A percentile compares a stretch with the other conserved stretches of the same genome.
Evolutionary conservation across 345 rosid genomes (phyloP).

Genomic region (Hibiscus trionum): DNA sequence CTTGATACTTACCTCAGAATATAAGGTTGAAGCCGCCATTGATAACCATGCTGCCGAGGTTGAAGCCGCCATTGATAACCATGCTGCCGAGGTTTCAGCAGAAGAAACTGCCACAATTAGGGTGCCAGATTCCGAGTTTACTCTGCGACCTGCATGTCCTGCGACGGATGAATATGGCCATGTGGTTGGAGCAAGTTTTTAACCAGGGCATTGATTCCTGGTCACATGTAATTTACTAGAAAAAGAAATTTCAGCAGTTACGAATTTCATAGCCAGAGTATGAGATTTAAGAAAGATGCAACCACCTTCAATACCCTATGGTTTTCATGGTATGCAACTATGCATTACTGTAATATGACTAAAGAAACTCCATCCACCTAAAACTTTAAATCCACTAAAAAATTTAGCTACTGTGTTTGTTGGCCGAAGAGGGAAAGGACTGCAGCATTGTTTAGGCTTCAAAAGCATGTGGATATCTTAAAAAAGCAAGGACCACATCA

Average conservation of each 20-base stretch:
- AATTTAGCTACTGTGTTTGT: not conserved
- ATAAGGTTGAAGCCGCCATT: not conserved
- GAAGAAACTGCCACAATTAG: not conserved
- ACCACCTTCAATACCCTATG: not conserved
- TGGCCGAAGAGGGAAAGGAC: not conserved
- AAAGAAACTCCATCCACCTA: not conserved
- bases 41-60: not conserved
- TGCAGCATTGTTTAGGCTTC: not conserved
- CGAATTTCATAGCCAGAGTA: not conserved
- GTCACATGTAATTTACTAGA: not conserved
- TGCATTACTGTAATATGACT: not conserved
- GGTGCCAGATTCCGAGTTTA: not conserved
- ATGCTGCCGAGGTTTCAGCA: not conserved
- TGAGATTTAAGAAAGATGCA: not conserved
- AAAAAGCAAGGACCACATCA: not conserved
- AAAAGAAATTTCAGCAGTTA: not conserved
- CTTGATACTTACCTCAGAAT: not conserved
- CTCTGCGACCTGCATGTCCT: not conserved
- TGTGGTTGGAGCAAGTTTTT: not conserved
- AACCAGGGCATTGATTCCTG: not conserved
- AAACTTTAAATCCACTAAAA: slow-evolving; percentile 1
- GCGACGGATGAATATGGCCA: not conserved
- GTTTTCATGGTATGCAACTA: not conserved
- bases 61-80: not conserved
- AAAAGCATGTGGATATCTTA: not conserved